These are phyloP conservation scores for Termitomyces sp. DNA, from an alignment of 768 basidiomycete species.

Conservation along the genomic window DNA sequence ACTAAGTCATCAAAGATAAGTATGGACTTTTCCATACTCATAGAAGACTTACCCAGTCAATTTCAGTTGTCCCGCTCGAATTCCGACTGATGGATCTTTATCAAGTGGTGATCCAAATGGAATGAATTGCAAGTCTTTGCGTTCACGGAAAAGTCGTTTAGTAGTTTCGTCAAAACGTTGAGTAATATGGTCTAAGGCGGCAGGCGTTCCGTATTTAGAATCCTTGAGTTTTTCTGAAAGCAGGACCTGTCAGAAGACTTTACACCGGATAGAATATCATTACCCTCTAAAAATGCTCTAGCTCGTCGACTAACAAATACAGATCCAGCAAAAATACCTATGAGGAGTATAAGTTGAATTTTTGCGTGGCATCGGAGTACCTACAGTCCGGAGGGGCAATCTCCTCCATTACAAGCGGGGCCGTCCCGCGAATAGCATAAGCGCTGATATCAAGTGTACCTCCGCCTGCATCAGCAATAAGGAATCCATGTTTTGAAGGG, in stretches of 20 bases:
- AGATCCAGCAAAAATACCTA: conserved; percentile 77
- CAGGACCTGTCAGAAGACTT: not conserved
- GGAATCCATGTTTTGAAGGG: conserved; percentile 70
- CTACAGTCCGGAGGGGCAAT: conserved; percentile 78
- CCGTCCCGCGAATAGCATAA: conserved; percentile 65
- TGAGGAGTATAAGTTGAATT: conserved; percentile 2
- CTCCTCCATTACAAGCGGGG: conserved; percentile 75
- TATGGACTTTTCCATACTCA: not conserved
- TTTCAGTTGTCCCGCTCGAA: conserved; percentile 67
- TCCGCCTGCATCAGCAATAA: conserved; percentile 78
- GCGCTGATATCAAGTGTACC: conserved; percentile 80
- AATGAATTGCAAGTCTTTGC: conserved; percentile 63
- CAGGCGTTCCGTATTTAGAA: conserved; percentile 68
- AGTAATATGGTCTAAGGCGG: conserved; percentile 74
- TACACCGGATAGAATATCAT: not conserved
- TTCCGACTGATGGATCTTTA: conserved; percentile 65
- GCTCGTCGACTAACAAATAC: conserved; percentile 78
- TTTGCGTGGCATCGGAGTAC: conserved; percentile 15
- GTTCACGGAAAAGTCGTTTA: conserved; percentile 71
- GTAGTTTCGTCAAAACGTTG: conserved; percentile 80
- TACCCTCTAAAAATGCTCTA: conserved; percentile 67
- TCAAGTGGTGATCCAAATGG: conserved; percentile 76
- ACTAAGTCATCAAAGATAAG: conserved; percentile 13
- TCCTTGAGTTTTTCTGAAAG: conserved; percentile 60
- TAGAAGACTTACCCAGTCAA: conserved; percentile 50